Evolutionary conservation across 805 yeast species (phyloP).

Genomic region (Pichia thaimueangensis): DNA sequence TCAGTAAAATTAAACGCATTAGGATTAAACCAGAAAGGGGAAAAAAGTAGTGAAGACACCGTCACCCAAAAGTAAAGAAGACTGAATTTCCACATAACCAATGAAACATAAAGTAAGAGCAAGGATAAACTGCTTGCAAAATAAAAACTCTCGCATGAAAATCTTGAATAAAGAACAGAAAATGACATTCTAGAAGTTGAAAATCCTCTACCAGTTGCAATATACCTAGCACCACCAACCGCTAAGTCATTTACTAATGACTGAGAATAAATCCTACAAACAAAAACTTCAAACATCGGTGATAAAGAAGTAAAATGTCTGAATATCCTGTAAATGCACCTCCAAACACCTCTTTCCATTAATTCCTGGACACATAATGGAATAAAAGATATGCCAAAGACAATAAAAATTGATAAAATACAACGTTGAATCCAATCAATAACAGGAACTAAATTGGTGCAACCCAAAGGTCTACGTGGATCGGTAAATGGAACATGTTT

Average conservation of each 20-base stretch:
- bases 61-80: conserved; percentile 70
- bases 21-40: conserved; percentile 74
- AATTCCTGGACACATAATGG: conserved; percentile 75
- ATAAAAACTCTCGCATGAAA: conserved; percentile 61
- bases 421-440: conserved; percentile 70
- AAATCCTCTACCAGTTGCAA: conserved; percentile 78
- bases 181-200: conserved; percentile 70
- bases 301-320: conserved; percentile 68
- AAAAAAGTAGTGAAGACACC: conserved; percentile 53
- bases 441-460: conserved; percentile 64
- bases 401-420: conserved; percentile 65
- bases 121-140: conserved; percentile 51
- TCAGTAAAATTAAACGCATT: conserved; percentile 67
- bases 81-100: conserved; percentile 56
- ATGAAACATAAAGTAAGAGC: conserved; percentile 49
- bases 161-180: conserved; percentile 57
- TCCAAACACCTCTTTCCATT: conserved; percentile 69
- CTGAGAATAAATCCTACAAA: conserved; percentile 68
- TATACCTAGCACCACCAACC: conserved; percentile 76
- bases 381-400: conserved; percentile 65
- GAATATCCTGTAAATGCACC: conserved; percentile 53
- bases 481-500: conserved; percentile 55
- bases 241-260: conserved; percentile 62
- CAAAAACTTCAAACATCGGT: conserved; percentile 74
- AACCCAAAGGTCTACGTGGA: conserved; percentile 58